Base-by-base conservation (phyloP, 1,284 basidiomycete genomes). In the Ceratobasidium theobromae region DNA sequence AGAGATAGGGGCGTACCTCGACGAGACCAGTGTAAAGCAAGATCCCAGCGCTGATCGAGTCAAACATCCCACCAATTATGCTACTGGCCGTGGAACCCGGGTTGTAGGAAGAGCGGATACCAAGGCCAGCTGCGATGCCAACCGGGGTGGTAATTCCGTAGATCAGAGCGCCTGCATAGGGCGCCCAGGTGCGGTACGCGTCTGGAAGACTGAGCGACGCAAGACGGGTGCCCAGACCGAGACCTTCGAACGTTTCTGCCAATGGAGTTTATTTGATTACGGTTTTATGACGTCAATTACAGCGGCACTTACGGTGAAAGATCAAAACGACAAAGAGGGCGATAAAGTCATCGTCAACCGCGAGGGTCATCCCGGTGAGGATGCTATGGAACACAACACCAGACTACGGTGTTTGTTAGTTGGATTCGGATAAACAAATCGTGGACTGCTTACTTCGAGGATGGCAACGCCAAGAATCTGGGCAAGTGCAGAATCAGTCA, bases 311-410 rank as follows among this genome's bases (percentile, higher is more conserved):
- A 92, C 91, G 92, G 74, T 95, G 93, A 78, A 95, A 98, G 74
- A 96, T 80, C 70, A 98, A 78, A 67, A 98, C 95, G 68, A 95
- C 79, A 75, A 98, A 95, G 21, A 99, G 84, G 11, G 90, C 78
- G 70, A 84, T 89, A 78, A 99, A 98, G 53, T 84, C 75, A 27
- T 83, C 77, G 72, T 90, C 86, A 33, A 96, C 93, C 21, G 94
- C 95, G 51, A 99, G 85, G 0, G 96, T 98, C 25, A 99, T 79
- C 0, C 96, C 96, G 71, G 99, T 94, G 70, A 99, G 84, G 45
- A 98, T 74, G 83, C 84, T 89, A 75, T 97, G 95, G 68, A 99
- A 80, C 12, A 95, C 78, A 53, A 98, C 92, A 72, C 96, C 97
- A 72, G 98, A 96, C 75, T 85, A 77, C 30, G 18, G 6, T 45